Evolutionary conservation across 331 rosid species (phyloP), one percentile per base, ranked within the genome.

Genomic region (Rosa hybrid): DNA sequence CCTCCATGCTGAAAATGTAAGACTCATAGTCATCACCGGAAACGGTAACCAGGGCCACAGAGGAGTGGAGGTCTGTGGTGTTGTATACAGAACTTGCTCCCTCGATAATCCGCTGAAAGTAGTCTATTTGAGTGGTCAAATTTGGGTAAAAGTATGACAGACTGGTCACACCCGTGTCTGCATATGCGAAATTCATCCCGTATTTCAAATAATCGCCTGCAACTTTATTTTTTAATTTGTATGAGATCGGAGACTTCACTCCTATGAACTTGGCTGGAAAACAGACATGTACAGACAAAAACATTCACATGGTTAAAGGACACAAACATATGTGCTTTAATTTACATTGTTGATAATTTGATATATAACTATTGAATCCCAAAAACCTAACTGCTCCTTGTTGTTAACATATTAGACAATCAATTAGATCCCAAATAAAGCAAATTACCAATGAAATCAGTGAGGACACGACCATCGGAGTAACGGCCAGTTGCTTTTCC

Each of bases 121-220:
- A 80, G 77, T 88, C 81, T 11, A 92, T 92, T 84, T 94, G 98
- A 7, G 80, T 77, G 17, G 92, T 89, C 98, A 94, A 88, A 89
- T 94, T 94, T 14, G 98, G 96, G 14, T 79, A 84, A 64, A 18
- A 48, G 68, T 42, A 46, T 34, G 48, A 86, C 7, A 97, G 91
- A 17, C 87, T 17, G 80, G 90, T 91, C 1, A 94, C 96, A 21
- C 97, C 97, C 0, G 90, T 89, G 4, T 94, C 96, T 20, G 96
- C 98, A 59, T 86, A 83, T 0, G 98, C 98, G 74, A 92, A 92
- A 82, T 92, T 92, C 88, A 94, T 85, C 17, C 98, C 98, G 72
- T 88, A 41, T 76, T 90, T 89, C 80, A 89, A 45, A 45, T 84
- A 86, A 14, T 81, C 50, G 14, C 2, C 11, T 53, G 53, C 84